These are phyloP conservation scores for Echria macrotheca DNA, from an alignment of 495 filamentous ascomycete species.

Conservation along the genomic window DNA sequence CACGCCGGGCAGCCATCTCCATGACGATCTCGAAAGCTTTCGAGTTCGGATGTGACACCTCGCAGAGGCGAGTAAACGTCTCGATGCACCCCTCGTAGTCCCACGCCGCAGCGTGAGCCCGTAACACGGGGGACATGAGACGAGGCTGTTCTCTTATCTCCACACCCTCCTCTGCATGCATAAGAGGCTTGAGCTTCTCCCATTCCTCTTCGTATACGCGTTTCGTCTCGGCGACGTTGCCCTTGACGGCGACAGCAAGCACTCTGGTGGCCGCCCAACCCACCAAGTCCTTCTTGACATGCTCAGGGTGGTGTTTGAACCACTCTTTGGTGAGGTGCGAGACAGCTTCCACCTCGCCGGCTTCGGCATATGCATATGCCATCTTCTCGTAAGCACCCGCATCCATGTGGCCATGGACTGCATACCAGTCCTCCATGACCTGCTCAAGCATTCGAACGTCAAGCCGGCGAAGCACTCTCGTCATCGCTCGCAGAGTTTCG, in stretches of 20 bases:
- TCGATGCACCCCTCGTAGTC: slow-evolving; percentile 60
- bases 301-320: slow-evolving; percentile 25
- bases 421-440: slow-evolving; percentile 52
- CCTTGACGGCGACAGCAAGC: slow-evolving; percentile 58
- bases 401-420: slow-evolving; percentile 32
- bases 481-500: too few relatives aligned
- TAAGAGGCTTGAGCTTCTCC: slow-evolving; percentile 47
- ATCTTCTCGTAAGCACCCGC: slow-evolving; percentile 42
- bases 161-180: background rate
- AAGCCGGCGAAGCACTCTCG: too few relatives aligned
- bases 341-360: slow-evolving; percentile 48
- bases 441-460: too few relatives aligned
- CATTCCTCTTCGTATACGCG: slow-evolving; percentile 55
- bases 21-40: slow-evolving; percentile 69
- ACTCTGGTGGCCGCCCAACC: slow-evolving; percentile 45
- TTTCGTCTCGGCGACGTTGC: slow-evolving; percentile 52
- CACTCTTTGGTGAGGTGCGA: slow-evolving; percentile 54
- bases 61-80: slow-evolving; percentile 53
- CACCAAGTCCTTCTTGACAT: slow-evolving; percentile 34
- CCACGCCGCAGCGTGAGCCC: slow-evolving; percentile 55
- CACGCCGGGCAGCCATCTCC: slow-evolving; percentile 61
- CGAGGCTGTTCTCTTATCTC: background rate
- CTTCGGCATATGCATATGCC: slow-evolving; percentile 47
- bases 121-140: background rate
- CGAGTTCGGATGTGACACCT: slow-evolving; percentile 43